phyloP scores from a whole-genome alignment of 805 yeast species.

The Starmerella cellae region DNA sequence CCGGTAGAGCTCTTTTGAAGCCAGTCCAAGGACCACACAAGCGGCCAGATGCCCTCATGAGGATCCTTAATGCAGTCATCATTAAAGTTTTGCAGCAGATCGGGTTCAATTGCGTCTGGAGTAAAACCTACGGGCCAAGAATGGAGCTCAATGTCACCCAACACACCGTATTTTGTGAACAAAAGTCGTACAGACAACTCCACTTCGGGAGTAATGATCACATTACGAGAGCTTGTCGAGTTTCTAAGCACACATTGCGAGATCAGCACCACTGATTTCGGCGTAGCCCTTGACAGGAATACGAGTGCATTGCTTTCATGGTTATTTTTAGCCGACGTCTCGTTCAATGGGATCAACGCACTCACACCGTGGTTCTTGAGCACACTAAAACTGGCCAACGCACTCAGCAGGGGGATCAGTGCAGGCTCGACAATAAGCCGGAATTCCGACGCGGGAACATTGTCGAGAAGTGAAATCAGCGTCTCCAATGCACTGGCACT shows the following conservation, averaged over 20 bases:
- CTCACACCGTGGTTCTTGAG: slow-evolving; percentile 41
- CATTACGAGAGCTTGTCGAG: neutral
- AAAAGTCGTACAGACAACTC: slow-evolving; percentile 18
- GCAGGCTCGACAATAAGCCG: slow-evolving; percentile 34
- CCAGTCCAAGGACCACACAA: slow-evolving; percentile 40
- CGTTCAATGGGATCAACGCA: slow-evolving; percentile 36
- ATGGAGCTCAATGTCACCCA: slow-evolving; percentile 31
- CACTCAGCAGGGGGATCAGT: slow-evolving; percentile 39
- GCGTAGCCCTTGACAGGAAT: slow-evolving; percentile 21
- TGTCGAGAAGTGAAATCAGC: slow-evolving; percentile 16
- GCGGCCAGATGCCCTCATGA: slow-evolving; percentile 12
- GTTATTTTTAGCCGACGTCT: slow-evolving; percentile 3
- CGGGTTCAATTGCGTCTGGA: slow-evolving; percentile 7
- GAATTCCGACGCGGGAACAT: slow-evolving; percentile 10
- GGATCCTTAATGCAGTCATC: slow-evolving; percentile 3
- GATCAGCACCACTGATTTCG: slow-evolving; percentile 14
- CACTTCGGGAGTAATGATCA: slow-evolving; percentile 12
- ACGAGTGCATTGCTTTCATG: slow-evolving; percentile 13
- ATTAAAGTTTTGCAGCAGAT: slow-evolving; percentile 5
- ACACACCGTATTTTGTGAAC: slow-evolving; percentile 29
- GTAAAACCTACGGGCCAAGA: slow-evolving; percentile 30
- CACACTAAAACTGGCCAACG: slow-evolving; percentile 41
- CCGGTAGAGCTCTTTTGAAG: slow-evolving; percentile 30
- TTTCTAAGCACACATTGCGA: slow-evolving; percentile 1
- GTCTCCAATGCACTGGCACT: slow-evolving; percentile 10